phyloP scores from a whole-genome alignment of 1,139 yeast genomes.

The Hyphopichia fennica region DNA sequence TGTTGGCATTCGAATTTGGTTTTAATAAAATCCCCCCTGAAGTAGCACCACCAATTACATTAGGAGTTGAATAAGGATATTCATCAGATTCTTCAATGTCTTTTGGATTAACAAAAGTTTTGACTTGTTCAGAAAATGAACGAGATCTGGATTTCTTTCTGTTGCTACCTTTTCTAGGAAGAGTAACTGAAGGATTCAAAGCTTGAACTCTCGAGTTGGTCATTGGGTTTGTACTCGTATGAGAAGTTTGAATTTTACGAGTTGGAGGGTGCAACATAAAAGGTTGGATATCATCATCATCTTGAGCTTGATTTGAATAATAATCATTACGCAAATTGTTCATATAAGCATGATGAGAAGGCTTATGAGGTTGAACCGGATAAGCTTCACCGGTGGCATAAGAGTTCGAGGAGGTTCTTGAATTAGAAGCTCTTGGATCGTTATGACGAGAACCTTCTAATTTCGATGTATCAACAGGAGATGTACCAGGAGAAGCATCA shows the following conservation, averaged over 20 bases:
- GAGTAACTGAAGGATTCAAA: slow-evolving; percentile 13
- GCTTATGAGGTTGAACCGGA: slow-evolving; percentile 4
- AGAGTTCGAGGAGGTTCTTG: neutral
- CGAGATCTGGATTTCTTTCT: slow-evolving; percentile 30
- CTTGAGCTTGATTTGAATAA: slow-evolving; percentile 24
- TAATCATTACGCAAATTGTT: slow-evolving; percentile 20
- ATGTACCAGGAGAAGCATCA: neutral
- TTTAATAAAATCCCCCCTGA: slow-evolving; percentile 12
- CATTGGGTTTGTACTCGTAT: neutral
- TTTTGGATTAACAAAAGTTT: slow-evolving; percentile 24
- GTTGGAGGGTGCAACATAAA: slow-evolving; percentile 14
- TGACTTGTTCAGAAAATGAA: slow-evolving; percentile 34
- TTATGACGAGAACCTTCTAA: neutral
- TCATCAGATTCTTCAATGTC: slow-evolving; percentile 9
- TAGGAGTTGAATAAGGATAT: neutral
- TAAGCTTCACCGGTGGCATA: slow-evolving; percentile 10
- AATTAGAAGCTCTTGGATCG: slow-evolving; percentile 5
- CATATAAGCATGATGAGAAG: slow-evolving; percentile 8
- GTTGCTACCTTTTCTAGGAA: slow-evolving; percentile 16
- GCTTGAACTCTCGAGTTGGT: neutral
- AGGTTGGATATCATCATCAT: slow-evolving; percentile 20
- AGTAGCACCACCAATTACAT: slow-evolving; percentile 3
- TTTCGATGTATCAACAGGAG: neutral
- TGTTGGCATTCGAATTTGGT: slow-evolving; percentile 1
- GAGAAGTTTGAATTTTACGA: slow-evolving; percentile 4